Evolutionary conservation across 139 green algal species (phyloP).

Genomic region (Chlorella sp.): DNA sequence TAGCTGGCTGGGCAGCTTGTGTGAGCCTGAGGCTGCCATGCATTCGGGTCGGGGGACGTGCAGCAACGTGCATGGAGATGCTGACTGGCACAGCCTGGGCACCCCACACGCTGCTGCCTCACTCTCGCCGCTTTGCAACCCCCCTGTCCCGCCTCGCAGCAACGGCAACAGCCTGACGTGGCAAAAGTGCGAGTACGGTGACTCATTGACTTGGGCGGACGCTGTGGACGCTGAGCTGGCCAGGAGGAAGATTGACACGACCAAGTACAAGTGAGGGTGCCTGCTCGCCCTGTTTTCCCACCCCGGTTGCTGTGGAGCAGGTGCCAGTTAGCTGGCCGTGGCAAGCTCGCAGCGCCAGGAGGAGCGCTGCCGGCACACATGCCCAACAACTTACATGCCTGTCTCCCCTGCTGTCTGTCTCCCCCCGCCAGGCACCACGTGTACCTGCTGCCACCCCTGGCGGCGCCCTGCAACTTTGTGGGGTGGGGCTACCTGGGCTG

Average conservation of each 20-base stretch:
- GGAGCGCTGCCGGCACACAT: constrained; percentile 25
- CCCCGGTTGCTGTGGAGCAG: too few relatives aligned
- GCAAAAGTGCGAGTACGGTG: neutral
- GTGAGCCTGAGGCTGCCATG: neutral
- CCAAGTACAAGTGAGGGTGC: neutral
- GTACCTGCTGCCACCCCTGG: constrained; percentile 28
- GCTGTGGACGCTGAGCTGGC: neutral
- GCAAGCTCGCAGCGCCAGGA: neutral
- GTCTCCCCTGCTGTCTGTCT: neutral
- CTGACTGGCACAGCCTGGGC: too few relatives aligned
- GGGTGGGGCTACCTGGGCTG: constrained; percentile 47
- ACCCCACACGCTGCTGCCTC: too few relatives aligned
- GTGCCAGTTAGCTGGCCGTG: neutral
- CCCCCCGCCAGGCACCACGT: neutral
- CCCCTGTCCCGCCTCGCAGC: neutral
- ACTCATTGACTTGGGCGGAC: neutral
- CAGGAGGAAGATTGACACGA: neutral
- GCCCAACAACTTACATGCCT: neutral
- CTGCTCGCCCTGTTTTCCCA: too few relatives aligned
- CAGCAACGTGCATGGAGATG: neutral
- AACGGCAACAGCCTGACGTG: neutral
- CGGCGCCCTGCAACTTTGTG: constrained; percentile 36
- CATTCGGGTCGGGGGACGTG: neutral
- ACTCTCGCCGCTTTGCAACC: neutral
- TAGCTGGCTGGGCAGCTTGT: neutral